These are phyloP conservation scores for Apophysomyces ossiformis DNA, from an alignment of 371 early-diverging fungal species.

Conservation along the genomic window DNA sequence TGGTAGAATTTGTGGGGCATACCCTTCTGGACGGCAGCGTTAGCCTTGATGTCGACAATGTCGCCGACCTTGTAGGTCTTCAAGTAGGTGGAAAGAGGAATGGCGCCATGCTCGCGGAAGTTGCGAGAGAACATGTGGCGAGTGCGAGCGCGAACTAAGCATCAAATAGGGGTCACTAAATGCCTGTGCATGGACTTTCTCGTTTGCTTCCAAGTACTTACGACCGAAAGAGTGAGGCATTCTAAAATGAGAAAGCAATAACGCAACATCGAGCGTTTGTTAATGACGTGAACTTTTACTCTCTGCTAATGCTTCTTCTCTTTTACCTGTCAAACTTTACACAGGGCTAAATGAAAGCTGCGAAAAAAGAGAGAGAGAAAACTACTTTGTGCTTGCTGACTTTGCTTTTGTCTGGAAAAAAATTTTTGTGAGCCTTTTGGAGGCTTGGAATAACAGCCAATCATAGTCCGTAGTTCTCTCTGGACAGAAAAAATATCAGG, in stretches of 20 bases:
- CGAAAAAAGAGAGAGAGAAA: slow-evolving; percentile 35
- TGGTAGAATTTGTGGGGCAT: slow-evolving; percentile 99
- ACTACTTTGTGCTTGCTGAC: slow-evolving; percentile 15
- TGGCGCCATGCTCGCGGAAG: slow-evolving; percentile 94
- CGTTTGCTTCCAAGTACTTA: slow-evolving; percentile 31
- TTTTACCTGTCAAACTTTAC: slow-evolving; percentile 41
- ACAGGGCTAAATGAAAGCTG: slow-evolving; percentile 19
- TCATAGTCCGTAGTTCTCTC: background rate
- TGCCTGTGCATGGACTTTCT: background rate
- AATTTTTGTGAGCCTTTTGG: slow-evolving; percentile 3
- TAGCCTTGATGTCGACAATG: slow-evolving; percentile 26
- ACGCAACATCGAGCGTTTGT: too few species aligned
- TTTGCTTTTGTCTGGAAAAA: slow-evolving; percentile 21
- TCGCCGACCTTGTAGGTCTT: slow-evolving; percentile 90
- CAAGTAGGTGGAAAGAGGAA: slow-evolving; percentile 96
- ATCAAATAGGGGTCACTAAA: slow-evolving; percentile 11
- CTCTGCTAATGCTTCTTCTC: background rate
- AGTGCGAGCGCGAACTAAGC: slow-evolving; percentile 92
- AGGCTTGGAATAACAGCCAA: slow-evolving; percentile 7
- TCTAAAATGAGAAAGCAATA: slow-evolving; percentile 11
- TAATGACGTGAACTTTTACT: too few species aligned
- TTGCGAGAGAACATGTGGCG: slow-evolving; percentile 98
- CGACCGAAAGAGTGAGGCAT: slow-evolving; percentile 96
- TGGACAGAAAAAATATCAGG: slow-evolving; percentile 2
- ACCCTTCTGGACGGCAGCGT: slow-evolving; percentile 98